Evolutionary conservation across 2,329 filamentous ascomycete genomes (phyloP).

Genomic region (Plectosphaerella sp.): DNA sequence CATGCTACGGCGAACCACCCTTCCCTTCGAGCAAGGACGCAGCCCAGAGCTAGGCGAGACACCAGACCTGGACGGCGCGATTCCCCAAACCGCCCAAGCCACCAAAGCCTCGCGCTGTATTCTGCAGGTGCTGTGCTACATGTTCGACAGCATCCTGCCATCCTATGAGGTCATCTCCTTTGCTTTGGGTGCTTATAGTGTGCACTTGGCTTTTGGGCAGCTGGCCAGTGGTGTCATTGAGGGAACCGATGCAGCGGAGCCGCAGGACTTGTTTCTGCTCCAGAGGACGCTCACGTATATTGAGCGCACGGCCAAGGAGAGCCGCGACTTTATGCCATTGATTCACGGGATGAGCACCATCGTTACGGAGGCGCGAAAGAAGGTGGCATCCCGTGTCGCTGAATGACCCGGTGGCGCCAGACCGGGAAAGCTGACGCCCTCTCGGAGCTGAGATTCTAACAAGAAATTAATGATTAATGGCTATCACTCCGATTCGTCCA

Average conservation of each 20-base stretch:
- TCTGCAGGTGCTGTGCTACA: slow-evolving; percentile 3
- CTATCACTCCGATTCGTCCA: no score
- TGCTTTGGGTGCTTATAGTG: slow-evolving; percentile 1
- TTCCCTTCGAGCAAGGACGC: slow-evolving; percentile 1
- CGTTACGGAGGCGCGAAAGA: no score
- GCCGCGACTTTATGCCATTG: no score
- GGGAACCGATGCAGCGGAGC: not conserved
- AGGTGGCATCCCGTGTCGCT: no score
- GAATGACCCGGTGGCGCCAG: no score
- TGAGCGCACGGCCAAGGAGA: no score
- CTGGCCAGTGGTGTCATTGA: slow-evolving; percentile 3
- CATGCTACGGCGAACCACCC: slow-evolving; percentile 23
- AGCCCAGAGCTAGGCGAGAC: not conserved
- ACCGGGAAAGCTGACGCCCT: no score
- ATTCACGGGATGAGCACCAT: no score
- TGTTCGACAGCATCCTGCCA: slow-evolving; percentile 1
- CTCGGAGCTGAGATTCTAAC: no score
- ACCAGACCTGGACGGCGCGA: not conserved
- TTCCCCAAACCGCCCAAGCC: not conserved
- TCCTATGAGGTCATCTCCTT: not conserved
- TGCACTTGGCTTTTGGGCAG: slow-evolving; percentile 2
- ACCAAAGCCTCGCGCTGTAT: slow-evolving; percentile 4
- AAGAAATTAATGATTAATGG: no score
- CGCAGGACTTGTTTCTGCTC: no score
- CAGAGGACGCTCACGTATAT: no score